Base-by-base conservation (phyloP, 2,329 filamentous ascomycete genomes). In the Apiospora malaysiana region DNA sequence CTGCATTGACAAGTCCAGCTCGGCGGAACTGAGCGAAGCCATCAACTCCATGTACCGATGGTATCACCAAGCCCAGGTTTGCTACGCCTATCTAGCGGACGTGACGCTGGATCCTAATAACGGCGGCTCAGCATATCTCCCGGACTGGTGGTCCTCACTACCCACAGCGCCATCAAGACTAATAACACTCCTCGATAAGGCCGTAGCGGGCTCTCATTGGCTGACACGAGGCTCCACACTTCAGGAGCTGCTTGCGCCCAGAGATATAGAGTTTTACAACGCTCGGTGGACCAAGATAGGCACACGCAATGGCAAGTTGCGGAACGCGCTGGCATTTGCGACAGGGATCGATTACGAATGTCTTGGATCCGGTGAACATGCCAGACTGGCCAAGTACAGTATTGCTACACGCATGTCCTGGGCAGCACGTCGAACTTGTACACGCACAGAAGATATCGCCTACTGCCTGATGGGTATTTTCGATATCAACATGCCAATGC, bases 391-490 rank as follows among this genome's bases (percentile, higher is more conserved):
- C 4, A 6, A 46, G 18, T 25, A 43, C 32, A 46, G 16, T 1
- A 47, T 71, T 12, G 70, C 70, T 4, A 40, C 40, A 16, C 25
- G 27, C 10, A 65, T 71, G 66, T 59, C 66, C 18, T 81, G 79
- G 80, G 79, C 76, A 18, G 72, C 78, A 2, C 59, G 59, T 6
- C 69, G 79, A 40, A 25, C 72, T 23, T 78, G 76, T 2, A 77
- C 71, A 4, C 71, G 76, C 3, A 46, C 65, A 59, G 76, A 80
- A 46, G 79, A 81, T 68, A 65, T 75, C n/a, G 78, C 79, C 0
- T 81, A 81, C 71, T 78, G 78, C 40, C 70, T 81, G 1, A 67
- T 81, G 6, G 80, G 80, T 0, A 45, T 81, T 1, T 80, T 81
- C 42, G 74, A 75, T 42, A 71, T 81, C 37, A 78, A 76, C 25